Conservation (phyloP, 768 basidiomycete genomes). For the Suillus plorans region DNA sequence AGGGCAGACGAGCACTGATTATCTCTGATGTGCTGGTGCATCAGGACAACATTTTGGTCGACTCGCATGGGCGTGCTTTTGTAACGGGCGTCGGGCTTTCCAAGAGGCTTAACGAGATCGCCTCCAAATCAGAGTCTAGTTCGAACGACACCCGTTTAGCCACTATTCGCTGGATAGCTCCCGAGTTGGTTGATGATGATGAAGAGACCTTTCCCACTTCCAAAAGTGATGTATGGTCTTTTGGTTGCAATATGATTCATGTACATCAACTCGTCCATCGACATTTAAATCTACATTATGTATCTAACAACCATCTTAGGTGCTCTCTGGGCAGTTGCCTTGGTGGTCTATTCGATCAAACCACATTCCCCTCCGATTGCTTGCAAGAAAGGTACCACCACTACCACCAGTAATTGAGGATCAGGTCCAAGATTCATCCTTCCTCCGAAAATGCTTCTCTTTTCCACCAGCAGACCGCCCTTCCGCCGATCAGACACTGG, state of each 20-base stretch:
- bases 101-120: slow-evolving; percentile 20
- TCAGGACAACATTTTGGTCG: slow-evolving; percentile 43
- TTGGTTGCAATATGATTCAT: slow-evolving; percentile 3
- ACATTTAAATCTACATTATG: not conserved
- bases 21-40: not conserved
- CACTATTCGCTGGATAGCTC: slow-evolving; percentile 2
- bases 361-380: not conserved
- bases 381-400: not conserved
- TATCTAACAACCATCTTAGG: not conserved
- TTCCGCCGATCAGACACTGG: not conserved
- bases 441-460: slow-evolving; percentile 1
- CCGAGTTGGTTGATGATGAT: not conserved
- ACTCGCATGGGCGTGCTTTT: slow-evolving; percentile 37
- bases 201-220: not conserved
- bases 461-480: not conserved
- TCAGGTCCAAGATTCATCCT: not conserved
- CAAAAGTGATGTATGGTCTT: slow-evolving; percentile 2
- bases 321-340: slow-evolving; percentile 7
- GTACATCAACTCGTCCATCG: not conserved
- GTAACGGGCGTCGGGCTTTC: slow-evolving; percentile 47
- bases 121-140: not conserved
- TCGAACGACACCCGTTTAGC: slow-evolving; percentile 11
- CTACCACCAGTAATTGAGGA: not conserved
- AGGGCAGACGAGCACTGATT: too few relatives aligned
- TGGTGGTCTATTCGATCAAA: not conserved